These are phyloP conservation scores for Castanea crenata DNA, from an alignment of 306 rosid species.

Conservation along the genomic window DNA sequence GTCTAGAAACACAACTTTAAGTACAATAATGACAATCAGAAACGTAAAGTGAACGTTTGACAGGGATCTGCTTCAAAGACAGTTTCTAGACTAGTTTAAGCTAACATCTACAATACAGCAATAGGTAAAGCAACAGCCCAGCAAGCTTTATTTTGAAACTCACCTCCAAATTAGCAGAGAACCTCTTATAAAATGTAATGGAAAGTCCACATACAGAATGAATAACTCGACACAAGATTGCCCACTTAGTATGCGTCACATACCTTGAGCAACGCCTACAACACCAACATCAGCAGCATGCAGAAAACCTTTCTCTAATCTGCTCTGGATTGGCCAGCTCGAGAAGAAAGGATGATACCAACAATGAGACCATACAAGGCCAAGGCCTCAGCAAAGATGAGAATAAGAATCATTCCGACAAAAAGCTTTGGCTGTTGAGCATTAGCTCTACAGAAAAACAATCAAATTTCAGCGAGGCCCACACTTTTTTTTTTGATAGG, in stretches of 20 bases:
- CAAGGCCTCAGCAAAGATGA: slow-evolving; percentile 75
- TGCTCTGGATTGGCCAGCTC: slow-evolving; percentile 79
- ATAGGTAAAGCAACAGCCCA: slow-evolving; percentile 13
- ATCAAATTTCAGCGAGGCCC: background rate
- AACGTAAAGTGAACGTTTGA: background rate
- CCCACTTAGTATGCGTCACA: background rate
- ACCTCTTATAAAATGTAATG: slow-evolving; percentile 10
- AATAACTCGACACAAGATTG: slow-evolving; percentile 21
- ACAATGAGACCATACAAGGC: slow-evolving; percentile 79
- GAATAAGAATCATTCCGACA: slow-evolving; percentile 71
- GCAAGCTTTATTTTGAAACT: slow-evolving; percentile 40
- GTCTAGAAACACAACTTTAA: background rate
- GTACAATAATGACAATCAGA: background rate
- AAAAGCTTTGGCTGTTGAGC: slow-evolving; percentile 73
- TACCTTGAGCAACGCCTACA: slow-evolving; percentile 13
- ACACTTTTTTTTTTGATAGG: background rate
- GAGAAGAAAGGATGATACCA: slow-evolving; percentile 76
- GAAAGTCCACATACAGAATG: slow-evolving; percentile 4
- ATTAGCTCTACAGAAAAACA: slow-evolving; percentile 45
- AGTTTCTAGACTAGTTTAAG: slow-evolving; percentile 26
- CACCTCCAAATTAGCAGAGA: background rate
- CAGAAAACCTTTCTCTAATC: slow-evolving; percentile 30
- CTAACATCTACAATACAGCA: slow-evolving; percentile 8
- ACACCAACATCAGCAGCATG: slow-evolving; percentile 5
- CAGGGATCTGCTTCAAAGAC: background rate